Conservation (phyloP, 352 stramenopile species). For the Phytopythium helicoides region DNA sequence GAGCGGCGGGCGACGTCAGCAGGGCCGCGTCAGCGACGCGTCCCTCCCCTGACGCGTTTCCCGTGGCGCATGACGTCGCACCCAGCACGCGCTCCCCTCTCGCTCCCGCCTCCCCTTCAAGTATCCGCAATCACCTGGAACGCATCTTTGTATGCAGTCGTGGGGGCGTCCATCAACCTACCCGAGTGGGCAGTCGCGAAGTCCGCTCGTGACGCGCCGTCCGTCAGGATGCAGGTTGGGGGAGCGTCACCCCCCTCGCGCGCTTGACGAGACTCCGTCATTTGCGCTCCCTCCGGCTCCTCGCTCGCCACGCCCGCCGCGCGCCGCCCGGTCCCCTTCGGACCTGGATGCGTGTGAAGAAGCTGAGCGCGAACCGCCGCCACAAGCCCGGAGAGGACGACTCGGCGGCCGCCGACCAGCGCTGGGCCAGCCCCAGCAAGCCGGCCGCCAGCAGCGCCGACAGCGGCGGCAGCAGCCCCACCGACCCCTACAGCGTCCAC, state of each 20-base stretch:
- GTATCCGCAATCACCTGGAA: not conserved
- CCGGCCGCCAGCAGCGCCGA: conserved; percentile 11
- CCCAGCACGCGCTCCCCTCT: too few relatives aligned
- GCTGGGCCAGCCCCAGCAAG: conserved; percentile 48
- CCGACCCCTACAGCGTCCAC: conserved; percentile 34
- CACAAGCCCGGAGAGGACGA: conserved; percentile 68
- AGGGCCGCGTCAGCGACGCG: too few relatives aligned
- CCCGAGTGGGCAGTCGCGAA: too few relatives aligned
- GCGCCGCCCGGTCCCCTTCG: too few relatives aligned
- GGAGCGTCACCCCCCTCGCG: conserved; percentile 1
- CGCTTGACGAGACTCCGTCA: conserved; percentile 6
- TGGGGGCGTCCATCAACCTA: too few relatives aligned
- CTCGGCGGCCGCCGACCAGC: conserved; percentile 24
- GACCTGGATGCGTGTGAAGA: conserved; percentile 72
- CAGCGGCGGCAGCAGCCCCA: conserved; percentile 41
- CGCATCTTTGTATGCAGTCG: not conserved
- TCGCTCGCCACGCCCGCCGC: conserved; percentile 14
- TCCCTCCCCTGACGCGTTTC: too few relatives aligned
- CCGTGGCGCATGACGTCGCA: too few relatives aligned
- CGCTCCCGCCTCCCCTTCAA: too few relatives aligned
- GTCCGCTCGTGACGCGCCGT: conserved; percentile 4
- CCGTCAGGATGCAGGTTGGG: conserved; percentile 13
- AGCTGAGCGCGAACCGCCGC: conserved; percentile 61
- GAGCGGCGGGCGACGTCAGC: too few relatives aligned
- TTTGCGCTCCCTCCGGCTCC: conserved; percentile 13